Evolutionary conservation across 805 yeast species (phyloP), one percentile per base, ranked within the genome.

Genomic region (Barnettozyma californica): DNA sequence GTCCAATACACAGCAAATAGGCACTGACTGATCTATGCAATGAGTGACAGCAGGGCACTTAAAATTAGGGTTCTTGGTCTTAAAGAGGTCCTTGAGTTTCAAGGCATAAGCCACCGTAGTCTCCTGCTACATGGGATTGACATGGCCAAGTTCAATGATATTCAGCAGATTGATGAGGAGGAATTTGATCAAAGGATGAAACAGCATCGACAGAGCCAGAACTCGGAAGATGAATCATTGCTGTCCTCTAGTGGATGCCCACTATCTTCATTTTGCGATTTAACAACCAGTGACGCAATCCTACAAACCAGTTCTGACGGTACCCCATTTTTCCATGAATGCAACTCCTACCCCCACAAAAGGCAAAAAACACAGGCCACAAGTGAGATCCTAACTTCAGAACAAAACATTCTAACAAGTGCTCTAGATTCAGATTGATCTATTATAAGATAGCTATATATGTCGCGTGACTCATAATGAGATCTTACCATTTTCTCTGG

Each of bases 401-500:
- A 54, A 8, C 47, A 41, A 7, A 47, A 50, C 4, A 53, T 53
- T 13, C 27, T 53, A 14, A 34, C 50, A 13, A 52, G 57, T 34
- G 41, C 21, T 16, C 34, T 16, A 23, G 39, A 27, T 4, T 27
- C 38, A n/a, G 31, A 27, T 5, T 35, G 8, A 18, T 29, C 4
- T 11, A 29, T 29, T 11, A 14, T 29, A 7, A 13, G 33, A 29
- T 29, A 29, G 33, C 33, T 29, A 29, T 29, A 29, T 25, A 13
- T 27, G 13, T 27, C 13, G 13, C 31, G 10, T 13, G 31, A 9
- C 9, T n/a, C 26, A 10, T 16, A 36, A 8, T 5, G 16, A 16
- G 8, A 4, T 10, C 8, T 45, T 44, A 8, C 56, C 59, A 42
- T 53, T 57, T 35, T 53, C 50, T 31, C 60, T 58, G 16, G 56